Conservation (phyloP, 345 rosid genomes). For the Camelina sativa region DNA sequence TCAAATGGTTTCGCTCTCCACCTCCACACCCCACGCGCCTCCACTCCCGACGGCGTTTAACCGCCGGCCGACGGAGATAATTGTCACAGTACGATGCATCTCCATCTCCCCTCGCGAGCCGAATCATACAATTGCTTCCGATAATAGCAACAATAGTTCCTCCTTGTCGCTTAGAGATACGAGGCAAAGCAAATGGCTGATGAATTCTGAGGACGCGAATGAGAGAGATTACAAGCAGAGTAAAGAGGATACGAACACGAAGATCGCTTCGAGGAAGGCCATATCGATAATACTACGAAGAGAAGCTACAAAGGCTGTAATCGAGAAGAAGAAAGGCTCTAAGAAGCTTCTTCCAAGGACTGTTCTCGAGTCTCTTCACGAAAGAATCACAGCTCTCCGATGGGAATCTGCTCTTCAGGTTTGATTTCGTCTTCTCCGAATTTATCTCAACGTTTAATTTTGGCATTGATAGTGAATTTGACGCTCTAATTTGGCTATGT, state of each 20-base stretch:
- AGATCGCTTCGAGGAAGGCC: slow-evolving; percentile 83
- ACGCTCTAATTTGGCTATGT: background rate
- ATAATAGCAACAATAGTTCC: slow-evolving; percentile 1
- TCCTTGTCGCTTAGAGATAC: slow-evolving; percentile 30
- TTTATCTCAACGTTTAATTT: background rate
- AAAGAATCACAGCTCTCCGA: slow-evolving; percentile 77
- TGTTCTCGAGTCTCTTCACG: slow-evolving; percentile 88
- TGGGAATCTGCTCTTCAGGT: slow-evolving; percentile 97
- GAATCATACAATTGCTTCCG: background rate
- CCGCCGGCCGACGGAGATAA: slow-evolving; percentile 32
- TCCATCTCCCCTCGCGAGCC: slow-evolving; percentile 34
- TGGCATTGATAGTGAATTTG: background rate
- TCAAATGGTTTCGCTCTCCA: slow-evolving; percentile 49
- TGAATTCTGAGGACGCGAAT: slow-evolving; percentile 49
- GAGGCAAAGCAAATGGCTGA: slow-evolving; percentile 43
- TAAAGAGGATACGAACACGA: slow-evolving; percentile 61
- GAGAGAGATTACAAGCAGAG: slow-evolving; percentile 55
- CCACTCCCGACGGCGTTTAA: slow-evolving; percentile 44
- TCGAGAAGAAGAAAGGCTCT: slow-evolving; percentile 86
- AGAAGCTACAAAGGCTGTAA: slow-evolving; percentile 79
- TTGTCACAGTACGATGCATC: background rate
- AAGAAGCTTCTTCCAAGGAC: slow-evolving; percentile 78
- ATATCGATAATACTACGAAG: slow-evolving; percentile 73
- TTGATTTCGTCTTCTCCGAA: background rate
- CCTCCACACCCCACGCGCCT: slow-evolving; percentile 36